These are phyloP conservation scores for Epichloe typhina DNA, from an alignment of 2,329 filamentous ascomycete species.

Conservation along the genomic window DNA sequence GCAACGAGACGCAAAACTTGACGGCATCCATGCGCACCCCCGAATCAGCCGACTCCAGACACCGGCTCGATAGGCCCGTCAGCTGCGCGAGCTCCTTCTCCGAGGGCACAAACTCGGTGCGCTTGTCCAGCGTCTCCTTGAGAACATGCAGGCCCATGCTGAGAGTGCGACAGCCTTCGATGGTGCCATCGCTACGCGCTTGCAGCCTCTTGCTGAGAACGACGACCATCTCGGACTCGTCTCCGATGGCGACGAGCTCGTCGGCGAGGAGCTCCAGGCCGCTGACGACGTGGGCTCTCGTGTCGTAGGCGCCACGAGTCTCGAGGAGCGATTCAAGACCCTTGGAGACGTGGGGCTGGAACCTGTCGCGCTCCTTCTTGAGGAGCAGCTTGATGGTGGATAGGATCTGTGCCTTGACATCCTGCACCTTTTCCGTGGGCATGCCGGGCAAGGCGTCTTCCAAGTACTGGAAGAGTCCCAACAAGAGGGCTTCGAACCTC, in stretches of 20 bases:
- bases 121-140: constrained; percentile 41
- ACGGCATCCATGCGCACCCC: constrained; percentile 65
- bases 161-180: constrained; percentile 37
- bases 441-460: constrained; percentile 44
- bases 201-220: constrained; percentile 38
- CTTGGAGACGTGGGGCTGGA: constrained; percentile 53
- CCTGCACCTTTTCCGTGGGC: constrained; percentile 51
- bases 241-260: constrained; percentile 54
- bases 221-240: constrained; percentile 45
- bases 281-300: constrained; percentile 56
- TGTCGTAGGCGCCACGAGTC: constrained; percentile 53
- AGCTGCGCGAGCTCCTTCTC: constrained; percentile 39
- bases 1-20: constrained; percentile 61
- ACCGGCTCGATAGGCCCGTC: constrained; percentile 37
- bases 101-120: constrained; percentile 33
- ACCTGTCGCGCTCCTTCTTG: constrained; percentile 50
- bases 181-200: constrained; percentile 24
- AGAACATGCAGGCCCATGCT: constrained; percentile 54
- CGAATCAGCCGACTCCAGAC: constrained; percentile 46
- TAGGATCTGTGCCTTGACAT: constrained; percentile 62
- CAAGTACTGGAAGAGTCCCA: constrained; percentile 59
- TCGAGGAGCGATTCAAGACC: constrained; percentile 54
- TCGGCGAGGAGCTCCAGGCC: constrained; percentile 62
- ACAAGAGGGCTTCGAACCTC: constrained; percentile 54
- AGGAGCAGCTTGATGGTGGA: constrained; percentile 62